phyloP scores from a whole-genome alignment of 208 protist species.

The Leishmania braziliensis region DNA sequence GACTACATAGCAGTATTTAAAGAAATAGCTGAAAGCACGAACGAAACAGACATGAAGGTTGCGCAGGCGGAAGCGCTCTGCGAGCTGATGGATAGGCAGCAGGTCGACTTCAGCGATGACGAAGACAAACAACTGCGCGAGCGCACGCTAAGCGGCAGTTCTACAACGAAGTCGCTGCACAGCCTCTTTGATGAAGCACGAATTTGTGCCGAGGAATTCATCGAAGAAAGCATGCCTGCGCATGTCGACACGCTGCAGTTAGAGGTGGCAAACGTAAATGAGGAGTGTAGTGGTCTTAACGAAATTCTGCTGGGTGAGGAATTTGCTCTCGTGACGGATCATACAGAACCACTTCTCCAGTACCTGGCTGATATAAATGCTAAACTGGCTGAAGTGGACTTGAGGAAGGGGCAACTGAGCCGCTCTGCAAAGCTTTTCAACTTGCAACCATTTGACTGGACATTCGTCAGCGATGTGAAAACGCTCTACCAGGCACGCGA shows the following conservation, averaged over 20 bases:
- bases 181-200: slow-evolving; percentile 86
- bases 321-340: slow-evolving; percentile 78
- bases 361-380: slow-evolving; percentile 81
- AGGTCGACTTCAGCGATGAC: slow-evolving; percentile 89
- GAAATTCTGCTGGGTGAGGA: slow-evolving; percentile 89
- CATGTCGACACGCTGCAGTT: slow-evolving; percentile 76
- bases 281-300: slow-evolving; percentile 83
- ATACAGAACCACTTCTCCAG: slow-evolving; percentile 84
- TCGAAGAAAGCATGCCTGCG: slow-evolving; percentile 78
- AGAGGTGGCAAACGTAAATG: slow-evolving; percentile 81
- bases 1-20: slow-evolving; percentile 89
- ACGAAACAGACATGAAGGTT: slow-evolving; percentile 61
- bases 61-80: slow-evolving; percentile 87
- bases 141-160: slow-evolving; percentile 79
- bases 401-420: slow-evolving; percentile 69
- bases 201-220: slow-evolving; percentile 86
- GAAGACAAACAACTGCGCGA: slow-evolving; percentile 91
- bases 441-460: slow-evolving; percentile 77
- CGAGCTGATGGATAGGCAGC: slow-evolving; percentile 90
- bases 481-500: slow-evolving; percentile 69
- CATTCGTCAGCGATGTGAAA: slow-evolving; percentile 62
- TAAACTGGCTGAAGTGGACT: slow-evolving; percentile 79
- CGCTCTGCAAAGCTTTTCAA: slow-evolving; percentile 90
- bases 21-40: slow-evolving; percentile 52
- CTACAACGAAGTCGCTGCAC: slow-evolving; percentile 63